Conservation (phyloP, 2,329 filamentous ascomycete species). For the Botrytis sinoallii region DNA sequence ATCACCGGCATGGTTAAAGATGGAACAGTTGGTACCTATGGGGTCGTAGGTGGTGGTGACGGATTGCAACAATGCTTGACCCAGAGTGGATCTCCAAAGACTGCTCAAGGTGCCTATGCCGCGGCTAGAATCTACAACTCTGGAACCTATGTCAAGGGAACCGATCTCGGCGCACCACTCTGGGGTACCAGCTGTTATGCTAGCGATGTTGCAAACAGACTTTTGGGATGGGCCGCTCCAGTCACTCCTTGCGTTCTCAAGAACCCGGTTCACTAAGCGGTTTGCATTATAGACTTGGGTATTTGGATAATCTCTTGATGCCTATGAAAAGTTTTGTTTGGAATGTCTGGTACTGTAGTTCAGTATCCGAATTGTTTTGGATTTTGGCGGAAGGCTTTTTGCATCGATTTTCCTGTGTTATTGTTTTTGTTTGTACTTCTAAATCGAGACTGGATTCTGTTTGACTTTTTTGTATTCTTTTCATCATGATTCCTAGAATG, state of each 20-base stretch:
- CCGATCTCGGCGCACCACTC: slow-evolving; percentile 35
- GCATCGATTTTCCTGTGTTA: background rate
- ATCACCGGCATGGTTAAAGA: slow-evolving; percentile 33
- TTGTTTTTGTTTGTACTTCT: background rate
- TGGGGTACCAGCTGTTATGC: slow-evolving; percentile 30
- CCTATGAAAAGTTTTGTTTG: background rate
- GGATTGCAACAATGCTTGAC: slow-evolving; percentile 10
- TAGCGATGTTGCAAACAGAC: slow-evolving; percentile 32
- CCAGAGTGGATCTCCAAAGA: slow-evolving; percentile 26
- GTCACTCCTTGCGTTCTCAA: background rate
- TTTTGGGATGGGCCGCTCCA: slow-evolving; percentile 18
- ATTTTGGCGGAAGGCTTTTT: background rate
- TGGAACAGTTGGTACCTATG: slow-evolving; percentile 32
- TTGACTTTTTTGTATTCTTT: background rate
- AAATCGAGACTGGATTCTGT: background rate
- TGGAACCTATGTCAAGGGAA: slow-evolving; percentile 36
- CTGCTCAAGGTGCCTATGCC: slow-evolving; percentile 34
- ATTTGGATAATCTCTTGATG: background rate
- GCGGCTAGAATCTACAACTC: slow-evolving; percentile 44
- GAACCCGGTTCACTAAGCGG: background rate
- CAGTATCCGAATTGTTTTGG: background rate
- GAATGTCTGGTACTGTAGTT: background rate
- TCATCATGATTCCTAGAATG: background rate
- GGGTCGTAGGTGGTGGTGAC: background rate
- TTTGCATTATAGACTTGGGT: background rate